phyloP scores from a whole-genome alignment of 2,329 filamentous ascomycete genomes.

The Neospermospora avenae region DNA sequence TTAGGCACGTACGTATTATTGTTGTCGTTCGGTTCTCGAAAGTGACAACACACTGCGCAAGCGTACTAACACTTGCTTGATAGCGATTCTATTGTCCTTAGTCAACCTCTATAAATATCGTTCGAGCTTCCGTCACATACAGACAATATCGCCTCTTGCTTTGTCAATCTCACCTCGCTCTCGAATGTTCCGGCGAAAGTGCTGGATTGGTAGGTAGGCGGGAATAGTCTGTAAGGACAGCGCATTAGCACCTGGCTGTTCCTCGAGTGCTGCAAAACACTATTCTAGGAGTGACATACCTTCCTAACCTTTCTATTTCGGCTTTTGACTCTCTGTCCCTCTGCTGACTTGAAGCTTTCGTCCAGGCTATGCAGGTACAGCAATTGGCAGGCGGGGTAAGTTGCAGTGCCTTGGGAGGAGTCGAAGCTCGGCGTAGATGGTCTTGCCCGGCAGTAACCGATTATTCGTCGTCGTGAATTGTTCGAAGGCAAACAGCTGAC shows the following conservation, averaged over 20 bases:
- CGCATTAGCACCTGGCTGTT: conserved; percentile 1
- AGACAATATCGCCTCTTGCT: background rate
- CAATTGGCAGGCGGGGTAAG: conserved; percentile 1
- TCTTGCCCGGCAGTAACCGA: background rate
- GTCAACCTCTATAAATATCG: background rate
- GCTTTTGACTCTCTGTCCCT: background rate
- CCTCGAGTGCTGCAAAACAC: background rate
- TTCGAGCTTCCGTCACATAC: background rate
- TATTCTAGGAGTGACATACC: background rate
- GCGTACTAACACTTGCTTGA: background rate
- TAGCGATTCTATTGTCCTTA: background rate
- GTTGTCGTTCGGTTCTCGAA: background rate
- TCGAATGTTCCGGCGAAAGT: conserved; percentile 3
- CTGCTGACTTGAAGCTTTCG: background rate
- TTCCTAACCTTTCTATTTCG: background rate
- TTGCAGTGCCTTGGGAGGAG: background rate
- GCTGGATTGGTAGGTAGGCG: conserved; percentile 6
- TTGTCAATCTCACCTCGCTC: background rate
- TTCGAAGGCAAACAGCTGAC: background rate
- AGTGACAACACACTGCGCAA: background rate
- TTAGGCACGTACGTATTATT: background rate
- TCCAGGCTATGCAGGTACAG: conserved; percentile 10
- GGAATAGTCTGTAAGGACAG: background rate
- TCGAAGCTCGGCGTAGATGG: background rate
- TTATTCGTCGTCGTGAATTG: background rate